Percentiles rank a stretch among this genome's conserved stretches.
Conservation (phyloP, 2,329 filamentous ascomycete species). For the Botrytis squamosa region DNA sequence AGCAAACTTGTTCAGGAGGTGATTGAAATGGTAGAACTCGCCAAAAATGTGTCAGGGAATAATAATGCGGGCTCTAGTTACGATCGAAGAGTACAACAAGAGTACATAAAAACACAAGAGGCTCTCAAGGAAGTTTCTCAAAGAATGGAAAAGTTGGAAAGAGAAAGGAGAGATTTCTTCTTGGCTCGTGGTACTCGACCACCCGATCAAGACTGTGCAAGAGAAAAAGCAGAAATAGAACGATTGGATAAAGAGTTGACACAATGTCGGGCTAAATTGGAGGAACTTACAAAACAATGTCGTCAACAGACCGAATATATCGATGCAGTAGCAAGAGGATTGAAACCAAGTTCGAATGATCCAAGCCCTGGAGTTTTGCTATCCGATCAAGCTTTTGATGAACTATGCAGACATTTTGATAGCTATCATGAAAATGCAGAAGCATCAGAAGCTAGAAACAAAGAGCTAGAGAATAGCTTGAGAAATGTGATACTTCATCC, state of each 20-base stretch:
- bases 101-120: neutral
- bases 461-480: neutral
- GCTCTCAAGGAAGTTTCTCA: neutral
- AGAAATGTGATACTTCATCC: neutral
- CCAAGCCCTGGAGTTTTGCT: neutral
- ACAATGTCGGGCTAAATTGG: neutral
- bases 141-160: neutral
- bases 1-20: conserved; percentile 2
- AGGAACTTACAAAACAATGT: neutral
- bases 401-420: conserved; percentile 7
- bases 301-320: neutral
- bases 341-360: neutral
- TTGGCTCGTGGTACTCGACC: neutral
- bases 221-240: neutral
- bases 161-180: neutral
- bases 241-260: neutral
- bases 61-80: neutral
- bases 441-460: neutral
- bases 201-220: neutral
- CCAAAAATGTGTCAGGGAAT: neutral
- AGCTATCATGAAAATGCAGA: conserved; percentile 6
- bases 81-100: neutral
- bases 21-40: neutral
- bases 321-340: neutral
- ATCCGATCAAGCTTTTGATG: neutral